Evolutionary conservation across 1,284 basidiomycete genomes (phyloP).

Genomic region (Apiotrichum veenhuisii): DNA sequence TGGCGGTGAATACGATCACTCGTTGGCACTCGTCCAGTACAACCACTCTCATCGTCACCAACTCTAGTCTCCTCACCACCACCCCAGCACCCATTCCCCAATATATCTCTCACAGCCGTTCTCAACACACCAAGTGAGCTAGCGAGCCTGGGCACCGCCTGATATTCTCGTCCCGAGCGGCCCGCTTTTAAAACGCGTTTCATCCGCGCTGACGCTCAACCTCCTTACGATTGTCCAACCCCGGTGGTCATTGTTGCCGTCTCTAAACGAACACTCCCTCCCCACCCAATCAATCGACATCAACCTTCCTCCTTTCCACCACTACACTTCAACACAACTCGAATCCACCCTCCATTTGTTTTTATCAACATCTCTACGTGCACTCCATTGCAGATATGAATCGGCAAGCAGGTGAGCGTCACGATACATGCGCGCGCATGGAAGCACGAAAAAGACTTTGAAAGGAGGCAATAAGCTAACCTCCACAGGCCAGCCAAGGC

Average conservation of each 20-base stretch:
- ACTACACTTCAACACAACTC: neutral
- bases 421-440: neutral
- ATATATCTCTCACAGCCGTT: neutral
- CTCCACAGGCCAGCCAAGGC: constrained; percentile 15
- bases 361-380: neutral
- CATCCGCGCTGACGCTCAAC: neutral
- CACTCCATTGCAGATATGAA: constrained; percentile 11
- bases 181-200: neutral
- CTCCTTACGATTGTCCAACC: neutral
- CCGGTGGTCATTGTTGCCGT: neutral
- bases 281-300: too few relatives aligned
- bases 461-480: constrained; percentile 4
- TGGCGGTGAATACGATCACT: neutral
- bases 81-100: neutral
- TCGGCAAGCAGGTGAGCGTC: constrained; percentile 18
- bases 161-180: neutral
- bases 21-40: neutral
- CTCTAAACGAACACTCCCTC: too few relatives aligned
- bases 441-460: too few relatives aligned
- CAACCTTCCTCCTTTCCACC: neutral
- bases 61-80: neutral
- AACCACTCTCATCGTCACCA: constrained; percentile 2
- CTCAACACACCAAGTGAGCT: constrained; percentile 5
- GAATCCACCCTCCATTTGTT: neutral
- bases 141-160: neutral